Conservation (phyloP, 352 stramenopile genomes). For the Thalassiosira ordinaria region DNA sequence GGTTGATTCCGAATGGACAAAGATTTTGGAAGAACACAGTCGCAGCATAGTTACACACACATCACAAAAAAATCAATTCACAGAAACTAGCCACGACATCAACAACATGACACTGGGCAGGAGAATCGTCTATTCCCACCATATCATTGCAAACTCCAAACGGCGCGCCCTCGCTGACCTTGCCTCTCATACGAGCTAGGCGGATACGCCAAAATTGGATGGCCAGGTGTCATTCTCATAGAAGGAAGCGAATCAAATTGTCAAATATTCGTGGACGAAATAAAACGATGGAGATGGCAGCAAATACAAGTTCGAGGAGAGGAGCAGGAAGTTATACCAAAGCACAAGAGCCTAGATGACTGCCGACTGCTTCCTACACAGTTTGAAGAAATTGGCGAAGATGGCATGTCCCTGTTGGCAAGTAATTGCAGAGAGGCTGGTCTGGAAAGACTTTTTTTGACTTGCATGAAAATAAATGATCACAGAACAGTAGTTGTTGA, state of each 20-base stretch:
- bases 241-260: constrained; percentile 61
- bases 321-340: constrained; percentile 47
- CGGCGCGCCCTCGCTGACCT: constrained; percentile 63
- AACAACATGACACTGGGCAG: constrained; percentile 46
- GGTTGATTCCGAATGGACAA: constrained; percentile 64
- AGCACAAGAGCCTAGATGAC: constrained; percentile 31
- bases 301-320: constrained; percentile 75
- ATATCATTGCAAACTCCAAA: constrained; percentile 84
- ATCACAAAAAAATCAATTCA: neutral
- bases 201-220: constrained; percentile 81
- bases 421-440: constrained; percentile 64
- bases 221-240: constrained; percentile 79
- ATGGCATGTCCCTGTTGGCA: constrained; percentile 73
- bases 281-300: constrained; percentile 71
- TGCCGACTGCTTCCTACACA: constrained; percentile 43
- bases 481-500: constrained; percentile 10
- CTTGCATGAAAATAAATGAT: constrained; percentile 76
- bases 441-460: constrained; percentile 73
- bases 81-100: neutral
- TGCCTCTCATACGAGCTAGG: constrained; percentile 63
- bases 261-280: constrained; percentile 70
- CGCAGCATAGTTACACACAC: neutral
- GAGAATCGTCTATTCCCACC: constrained; percentile 79
- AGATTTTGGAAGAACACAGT: constrained; percentile 21
- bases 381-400: constrained; percentile 51